Evolutionary conservation across 208 protist genomes (phyloP), one percentile per base, ranked within the genome.

Genomic region (Borovskyia barvae): DNA sequence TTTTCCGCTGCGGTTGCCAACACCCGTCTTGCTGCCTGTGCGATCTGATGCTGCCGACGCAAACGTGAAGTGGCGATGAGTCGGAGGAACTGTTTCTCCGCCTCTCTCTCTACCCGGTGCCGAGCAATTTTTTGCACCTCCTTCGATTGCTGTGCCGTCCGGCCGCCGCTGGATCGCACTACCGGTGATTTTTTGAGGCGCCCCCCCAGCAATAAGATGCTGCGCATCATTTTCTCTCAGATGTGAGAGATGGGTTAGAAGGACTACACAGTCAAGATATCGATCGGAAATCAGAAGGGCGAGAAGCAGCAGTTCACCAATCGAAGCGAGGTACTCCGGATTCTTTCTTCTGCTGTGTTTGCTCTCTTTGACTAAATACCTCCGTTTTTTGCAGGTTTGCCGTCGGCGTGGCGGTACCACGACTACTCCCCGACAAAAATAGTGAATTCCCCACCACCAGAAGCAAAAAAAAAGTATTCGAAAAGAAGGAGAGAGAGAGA

Each of bases 1-100:
- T 37, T 5, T 1, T 8, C 17, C 3, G 25, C 17, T 41, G 32
- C 20, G 14, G 39, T 15, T 9, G 20, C 11, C 33, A 22, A 6
- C 22, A 42, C 54, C 22, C 8, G 19, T 32, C 19, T 22, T 37
- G 41, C 41, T 7, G 54, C 54, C 15, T 32, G 20, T 28, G 28
- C 25, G 15, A 61, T 35, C n/a, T 29, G 54, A 11, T 42, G 54
- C 20, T 61, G 54, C 32, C 42, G 39, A 25, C 15, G 54, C 20
- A 41, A 5, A n/a, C 30, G 54, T 1, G 54, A 39, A 1, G 40
- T 22, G 26, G 2, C 12, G 39, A 61, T 50, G 29, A 61, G 39
- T 9, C 32, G 43, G 7, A 37, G 25, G 32, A 61, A 61, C 41
- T 50, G 54, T n/a, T 45, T 26, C 39, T 47, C 52, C n/a, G 52